Percentiles rank a stretch among this genome's conserved stretches.
Evolutionary conservation across 2,329 filamentous ascomycete genomes (phyloP).

Genomic region (Sclerotiophoma versabilis): DNA sequence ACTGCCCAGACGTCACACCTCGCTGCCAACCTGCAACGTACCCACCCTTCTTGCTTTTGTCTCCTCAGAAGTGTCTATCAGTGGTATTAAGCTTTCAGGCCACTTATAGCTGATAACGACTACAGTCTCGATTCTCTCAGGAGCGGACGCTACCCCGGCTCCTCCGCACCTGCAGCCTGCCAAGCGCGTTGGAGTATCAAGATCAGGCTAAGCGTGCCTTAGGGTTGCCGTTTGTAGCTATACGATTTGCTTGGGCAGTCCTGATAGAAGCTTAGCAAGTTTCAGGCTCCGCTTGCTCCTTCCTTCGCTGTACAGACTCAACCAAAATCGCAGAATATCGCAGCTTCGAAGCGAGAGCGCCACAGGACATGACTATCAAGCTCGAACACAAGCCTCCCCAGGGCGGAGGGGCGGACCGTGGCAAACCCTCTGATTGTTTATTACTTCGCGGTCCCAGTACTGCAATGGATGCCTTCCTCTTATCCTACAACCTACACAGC

Average conservation of each 20-base stretch:
- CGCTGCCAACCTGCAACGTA: conserved; percentile 15
- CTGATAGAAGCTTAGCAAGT: conserved; percentile 36
- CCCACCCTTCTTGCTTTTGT: conserved; percentile 10
- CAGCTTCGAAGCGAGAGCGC: conserved; percentile 15
- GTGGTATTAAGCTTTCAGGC: conserved; percentile 14
- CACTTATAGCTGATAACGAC: background rate
- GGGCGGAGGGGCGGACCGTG: conserved; percentile 21
- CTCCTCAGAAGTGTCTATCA: background rate
- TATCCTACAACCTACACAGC: conserved; percentile 33
- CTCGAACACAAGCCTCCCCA: conserved; percentile 19
- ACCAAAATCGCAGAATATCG: conserved; percentile 17
- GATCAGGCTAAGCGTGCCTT: conserved; percentile 27
- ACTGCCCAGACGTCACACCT: conserved; percentile 10
- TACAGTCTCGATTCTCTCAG: background rate
- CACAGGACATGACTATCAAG: conserved; percentile 22
- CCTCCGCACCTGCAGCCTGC: conserved; percentile 33
- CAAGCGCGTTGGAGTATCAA: conserved; percentile 28
- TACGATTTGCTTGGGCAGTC: conserved; percentile 13
- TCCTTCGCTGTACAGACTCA: conserved; percentile 20
- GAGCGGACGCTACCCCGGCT: conserved; percentile 7
- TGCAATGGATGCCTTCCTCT: conserved; percentile 28
- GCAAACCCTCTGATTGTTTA: conserved; percentile 41
- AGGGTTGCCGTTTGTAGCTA: conserved; percentile 5
- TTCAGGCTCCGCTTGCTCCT: conserved; percentile 36
- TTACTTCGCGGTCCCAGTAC: conserved; percentile 38